Base-by-base conservation (phyloP, 2,329 filamentous ascomycete genomes). In the Neonectria hederae region DNA sequence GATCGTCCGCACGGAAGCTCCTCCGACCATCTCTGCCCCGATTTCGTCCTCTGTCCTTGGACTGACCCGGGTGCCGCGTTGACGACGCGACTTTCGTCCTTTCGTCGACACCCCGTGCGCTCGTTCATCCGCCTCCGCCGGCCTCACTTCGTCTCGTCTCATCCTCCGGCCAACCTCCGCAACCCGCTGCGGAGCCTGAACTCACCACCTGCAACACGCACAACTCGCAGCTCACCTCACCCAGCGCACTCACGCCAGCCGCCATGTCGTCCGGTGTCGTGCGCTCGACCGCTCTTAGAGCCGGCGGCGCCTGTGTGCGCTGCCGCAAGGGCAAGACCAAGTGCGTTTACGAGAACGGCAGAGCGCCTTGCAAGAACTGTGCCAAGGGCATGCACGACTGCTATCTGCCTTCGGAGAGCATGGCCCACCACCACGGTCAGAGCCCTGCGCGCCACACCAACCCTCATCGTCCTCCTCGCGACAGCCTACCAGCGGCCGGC, bases 271-370 rank as follows among this genome's bases (percentile, higher is more conserved):
- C 83, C 61, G 81, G 75, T 71, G 76, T 84, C 68, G 83, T 85
- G 73, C 84, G 86, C 78, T 84, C 84, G 72, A 88, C 86, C 69
- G 86, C 86, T 76, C 84, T 88, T 59, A 82, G 86, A 74, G 86
- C 86, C 76, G 86, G 86, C 74, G 86, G 86, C 72, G 86, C 86
- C 72, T 89, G 86, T 69, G 86, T 88, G 69, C 85, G 86, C 77
- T 89, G 86, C 77, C 85, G 86, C 76, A 89, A 88, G 75, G 86
- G 86, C 78, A 89, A 89, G 77, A 89, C 86, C 56, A 88, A 88
- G 72, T 89, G 86, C 67, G 86, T 88, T 72, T 89, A 89, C 78
- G 86, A 88, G 67, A 88, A 87, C 71, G 86, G 86, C 55, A 82
- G 85, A 74, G 84, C 86, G n/a, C 86, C 86, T 13, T 89, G 86